phyloP scores from a whole-genome alignment of 1,284 basidiomycete species.

The Afroboletus lepidellus region DNA sequence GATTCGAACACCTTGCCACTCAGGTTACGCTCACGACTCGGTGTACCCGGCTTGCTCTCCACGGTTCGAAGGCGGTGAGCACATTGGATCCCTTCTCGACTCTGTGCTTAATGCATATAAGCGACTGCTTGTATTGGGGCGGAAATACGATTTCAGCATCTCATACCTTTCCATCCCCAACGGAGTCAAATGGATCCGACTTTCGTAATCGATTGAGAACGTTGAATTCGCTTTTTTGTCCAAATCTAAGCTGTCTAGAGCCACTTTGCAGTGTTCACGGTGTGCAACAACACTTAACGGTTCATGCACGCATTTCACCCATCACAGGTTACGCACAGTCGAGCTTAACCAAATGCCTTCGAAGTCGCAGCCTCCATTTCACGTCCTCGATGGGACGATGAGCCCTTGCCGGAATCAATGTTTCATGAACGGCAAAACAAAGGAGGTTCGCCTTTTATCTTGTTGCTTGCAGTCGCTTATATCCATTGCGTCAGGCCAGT shows the following conservation, averaged over 20 bases:
- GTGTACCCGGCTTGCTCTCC: slow-evolving; percentile 33
- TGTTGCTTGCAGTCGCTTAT: background rate
- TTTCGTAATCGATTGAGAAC: slow-evolving; percentile 35
- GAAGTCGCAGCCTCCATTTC: slow-evolving; percentile 25
- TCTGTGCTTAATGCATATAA: slow-evolving; percentile 10
- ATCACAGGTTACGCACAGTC: slow-evolving; percentile 28
- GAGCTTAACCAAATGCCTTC: slow-evolving; percentile 34
- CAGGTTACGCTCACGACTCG: slow-evolving; percentile 28
- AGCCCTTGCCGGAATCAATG: slow-evolving; percentile 40
- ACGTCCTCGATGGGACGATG: slow-evolving; percentile 21
- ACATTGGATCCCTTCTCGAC: background rate
- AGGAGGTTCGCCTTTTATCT: slow-evolving; percentile 17
- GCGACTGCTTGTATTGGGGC: slow-evolving; percentile 27
- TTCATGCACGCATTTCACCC: slow-evolving; percentile 20
- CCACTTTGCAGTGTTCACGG: slow-evolving; percentile 53
- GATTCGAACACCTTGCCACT: slow-evolving; percentile 42
- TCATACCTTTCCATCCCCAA: slow-evolving; percentile 13
- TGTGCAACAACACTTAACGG: slow-evolving; percentile 20
- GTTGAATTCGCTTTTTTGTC: slow-evolving; percentile 48
- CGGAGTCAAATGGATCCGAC: slow-evolving; percentile 22
- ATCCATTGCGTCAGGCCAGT: slow-evolving; percentile 6
- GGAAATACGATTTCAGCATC: slow-evolving; percentile 27
- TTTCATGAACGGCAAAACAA: slow-evolving; percentile 33
- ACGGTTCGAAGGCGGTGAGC: slow-evolving; percentile 38
- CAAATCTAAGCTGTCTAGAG: slow-evolving; percentile 50